Evolutionary conservation across 2,329 filamentous ascomycete species (phyloP).

Genomic region (Didymellaceae sp.): DNA sequence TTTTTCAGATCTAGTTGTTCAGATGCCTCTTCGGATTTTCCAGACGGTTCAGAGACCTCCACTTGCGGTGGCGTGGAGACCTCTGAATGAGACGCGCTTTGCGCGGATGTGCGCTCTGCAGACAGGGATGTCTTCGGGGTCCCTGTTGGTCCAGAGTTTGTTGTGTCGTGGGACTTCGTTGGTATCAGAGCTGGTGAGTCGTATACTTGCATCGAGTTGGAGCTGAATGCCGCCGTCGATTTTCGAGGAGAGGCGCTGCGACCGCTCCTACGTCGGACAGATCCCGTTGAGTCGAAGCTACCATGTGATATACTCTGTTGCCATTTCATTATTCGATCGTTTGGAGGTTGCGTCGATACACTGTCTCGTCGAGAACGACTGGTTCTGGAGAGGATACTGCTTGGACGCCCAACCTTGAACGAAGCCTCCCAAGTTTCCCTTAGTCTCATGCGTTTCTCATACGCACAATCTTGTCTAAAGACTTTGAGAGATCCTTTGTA

Average conservation of each 20-base stretch:
- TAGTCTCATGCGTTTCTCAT: slow-evolving; percentile 69
- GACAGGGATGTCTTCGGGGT: slow-evolving; percentile 33
- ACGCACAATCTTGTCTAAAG: slow-evolving; percentile 93
- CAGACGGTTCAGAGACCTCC: background rate
- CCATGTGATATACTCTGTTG: slow-evolving; percentile 70
- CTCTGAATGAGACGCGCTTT: slow-evolving; percentile 21
- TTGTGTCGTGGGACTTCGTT: slow-evolving; percentile 16
- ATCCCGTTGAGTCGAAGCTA: slow-evolving; percentile 52
- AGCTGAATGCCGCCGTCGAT: slow-evolving; percentile 37
- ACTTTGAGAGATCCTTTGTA: slow-evolving; percentile 90
- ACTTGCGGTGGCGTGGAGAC: background rate
- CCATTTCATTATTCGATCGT: slow-evolving; percentile 89
- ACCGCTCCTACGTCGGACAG: slow-evolving; percentile 29
- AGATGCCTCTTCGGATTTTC: background rate
- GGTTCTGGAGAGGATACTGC: slow-evolving; percentile 65
- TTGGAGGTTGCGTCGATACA: slow-evolving; percentile 56
- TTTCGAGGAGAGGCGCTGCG: slow-evolving; percentile 60
- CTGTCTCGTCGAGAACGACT: slow-evolving; percentile 56
- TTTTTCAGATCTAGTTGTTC: background rate
- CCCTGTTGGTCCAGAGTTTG: slow-evolving; percentile 20
- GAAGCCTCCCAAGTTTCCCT: slow-evolving; percentile 76
- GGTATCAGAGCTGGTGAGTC: slow-evolving; percentile 31
- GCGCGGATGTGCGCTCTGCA: slow-evolving; percentile 20
- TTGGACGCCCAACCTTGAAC: slow-evolving; percentile 58
- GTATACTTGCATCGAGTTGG: slow-evolving; percentile 19